Evolutionary conservation across 306 rosid genomes (phyloP).

Genomic region (Alnus glutinosa): DNA sequence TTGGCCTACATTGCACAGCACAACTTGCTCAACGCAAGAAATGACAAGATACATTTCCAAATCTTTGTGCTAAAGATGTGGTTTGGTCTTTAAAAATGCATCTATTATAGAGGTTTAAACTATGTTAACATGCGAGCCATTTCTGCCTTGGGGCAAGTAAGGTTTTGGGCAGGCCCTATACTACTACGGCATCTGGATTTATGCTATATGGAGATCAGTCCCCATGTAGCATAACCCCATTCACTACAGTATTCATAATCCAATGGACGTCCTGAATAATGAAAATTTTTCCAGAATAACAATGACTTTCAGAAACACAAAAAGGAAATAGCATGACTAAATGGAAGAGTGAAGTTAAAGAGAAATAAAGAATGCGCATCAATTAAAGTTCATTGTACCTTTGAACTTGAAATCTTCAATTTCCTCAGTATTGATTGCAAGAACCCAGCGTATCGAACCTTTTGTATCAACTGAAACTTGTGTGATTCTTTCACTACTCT

Average conservation of each 20-base stretch:
- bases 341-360: background rate
- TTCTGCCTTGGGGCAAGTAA: background rate
- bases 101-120: background rate
- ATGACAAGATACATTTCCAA: background rate
- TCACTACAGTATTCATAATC: no score
- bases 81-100: background rate
- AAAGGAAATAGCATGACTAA: background rate
- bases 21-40: background rate
- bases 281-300: no score
- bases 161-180: background rate
- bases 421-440: slow-evolving; percentile 74
- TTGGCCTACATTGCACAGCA: background rate
- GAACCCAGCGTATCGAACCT: slow-evolving; percentile 84
- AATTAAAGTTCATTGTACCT: slow-evolving; percentile 43
- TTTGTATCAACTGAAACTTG: slow-evolving; percentile 65
- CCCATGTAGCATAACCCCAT: no score
- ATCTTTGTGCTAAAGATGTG: background rate
- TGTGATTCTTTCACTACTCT: slow-evolving; percentile 49
- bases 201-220: no score
- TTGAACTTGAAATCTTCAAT: slow-evolving; percentile 64
- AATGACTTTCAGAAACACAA: background rate
- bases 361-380: background rate
- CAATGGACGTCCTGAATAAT: no score
- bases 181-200: background rate
- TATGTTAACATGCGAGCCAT: background rate